phyloP scores from a whole-genome alignment of 208 protist genomes.

The Wallacemonas collosoma region DNA sequence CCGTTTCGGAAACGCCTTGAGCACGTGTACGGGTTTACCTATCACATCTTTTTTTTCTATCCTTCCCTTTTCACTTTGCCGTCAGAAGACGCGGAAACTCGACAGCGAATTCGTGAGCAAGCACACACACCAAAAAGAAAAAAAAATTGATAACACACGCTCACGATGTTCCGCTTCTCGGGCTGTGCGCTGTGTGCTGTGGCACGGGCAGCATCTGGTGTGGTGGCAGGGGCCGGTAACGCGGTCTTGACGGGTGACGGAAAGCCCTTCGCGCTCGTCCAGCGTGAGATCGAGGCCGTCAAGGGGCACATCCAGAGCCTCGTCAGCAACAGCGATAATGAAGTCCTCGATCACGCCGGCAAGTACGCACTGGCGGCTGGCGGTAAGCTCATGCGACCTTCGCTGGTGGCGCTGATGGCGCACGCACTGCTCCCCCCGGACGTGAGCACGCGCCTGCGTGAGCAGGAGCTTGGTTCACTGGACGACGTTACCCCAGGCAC shows the following conservation, averaged over 20 bases:
- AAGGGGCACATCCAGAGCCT: slow-evolving; percentile 62
- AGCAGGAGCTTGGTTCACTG: slow-evolving; percentile 47
- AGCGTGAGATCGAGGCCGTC: slow-evolving; percentile 65
- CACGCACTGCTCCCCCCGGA: slow-evolving; percentile 67
- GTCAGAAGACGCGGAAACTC: neutral
- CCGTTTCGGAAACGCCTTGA: too few relatives aligned
- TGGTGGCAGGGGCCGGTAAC: slow-evolving; percentile 24
- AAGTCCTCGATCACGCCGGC: slow-evolving; percentile 78
- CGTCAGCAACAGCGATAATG: slow-evolving; percentile 65
- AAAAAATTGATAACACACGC: neutral
- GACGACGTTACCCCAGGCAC: slow-evolving; percentile 62
- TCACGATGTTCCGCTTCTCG: slow-evolving; percentile 14
- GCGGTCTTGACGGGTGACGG: slow-evolving; percentile 49
- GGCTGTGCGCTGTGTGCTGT: neutral
- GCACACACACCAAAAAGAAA: slow-evolving; percentile 7
- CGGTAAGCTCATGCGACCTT: slow-evolving; percentile 84
- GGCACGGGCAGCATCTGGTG: slow-evolving; percentile 1
- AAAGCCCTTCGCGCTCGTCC: slow-evolving; percentile 58
- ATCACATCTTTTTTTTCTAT: too few relatives aligned
- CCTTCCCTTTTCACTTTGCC: too few relatives aligned
- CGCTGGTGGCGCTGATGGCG: slow-evolving; percentile 77
- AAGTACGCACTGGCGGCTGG: slow-evolving; percentile 65
- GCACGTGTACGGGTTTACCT: too few relatives aligned
- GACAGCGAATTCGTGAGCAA: neutral
- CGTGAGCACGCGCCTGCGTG: slow-evolving; percentile 38